These are phyloP conservation scores for Macrolepiota fuliginosa DNA, from an alignment of 768 basidiomycete genomes.

Conservation along the genomic window DNA sequence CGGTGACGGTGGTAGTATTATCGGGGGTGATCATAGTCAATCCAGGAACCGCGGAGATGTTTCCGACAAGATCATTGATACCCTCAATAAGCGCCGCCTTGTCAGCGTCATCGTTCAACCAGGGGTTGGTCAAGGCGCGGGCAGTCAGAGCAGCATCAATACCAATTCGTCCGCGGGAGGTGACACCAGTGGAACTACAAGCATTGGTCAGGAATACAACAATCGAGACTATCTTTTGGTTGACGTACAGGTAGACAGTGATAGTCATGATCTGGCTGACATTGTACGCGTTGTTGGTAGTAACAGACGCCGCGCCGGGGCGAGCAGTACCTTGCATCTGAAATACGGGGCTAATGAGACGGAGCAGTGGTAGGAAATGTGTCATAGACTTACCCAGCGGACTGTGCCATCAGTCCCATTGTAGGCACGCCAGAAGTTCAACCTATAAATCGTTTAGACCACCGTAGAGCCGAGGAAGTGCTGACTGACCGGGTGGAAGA, in stretches of 20 bases:
- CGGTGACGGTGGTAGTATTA: slow-evolving; percentile 48
- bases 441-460: background rate
- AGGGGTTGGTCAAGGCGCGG: slow-evolving; percentile 48
- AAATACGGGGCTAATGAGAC: background rate
- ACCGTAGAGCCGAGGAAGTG: background rate
- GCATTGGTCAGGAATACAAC: background rate
- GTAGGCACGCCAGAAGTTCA: slow-evolving; percentile 62
- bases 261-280: slow-evolving; percentile 58
- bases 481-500: slow-evolving; percentile 48
- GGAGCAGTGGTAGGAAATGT: background rate
- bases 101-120: slow-evolving; percentile 59
- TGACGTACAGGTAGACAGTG: slow-evolving; percentile 52
- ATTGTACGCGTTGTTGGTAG: slow-evolving; percentile 50
- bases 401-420: slow-evolving; percentile 41
- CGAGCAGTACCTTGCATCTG: slow-evolving; percentile 64
- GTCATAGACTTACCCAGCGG: slow-evolving; percentile 40
- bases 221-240: background rate
- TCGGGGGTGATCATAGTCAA: slow-evolving; percentile 61
- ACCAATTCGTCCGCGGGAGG: slow-evolving; percentile 61
- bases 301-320: slow-evolving; percentile 55
- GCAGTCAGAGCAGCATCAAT: slow-evolving; percentile 51
- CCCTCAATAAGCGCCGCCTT: slow-evolving; percentile 49
- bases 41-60: slow-evolving; percentile 40
- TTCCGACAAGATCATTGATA: slow-evolving; percentile 45
- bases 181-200: slow-evolving; percentile 54